Evolutionary conservation across 2,329 filamentous ascomycete genomes (phyloP).

Genomic region (Cyanodermella asteris): DNA sequence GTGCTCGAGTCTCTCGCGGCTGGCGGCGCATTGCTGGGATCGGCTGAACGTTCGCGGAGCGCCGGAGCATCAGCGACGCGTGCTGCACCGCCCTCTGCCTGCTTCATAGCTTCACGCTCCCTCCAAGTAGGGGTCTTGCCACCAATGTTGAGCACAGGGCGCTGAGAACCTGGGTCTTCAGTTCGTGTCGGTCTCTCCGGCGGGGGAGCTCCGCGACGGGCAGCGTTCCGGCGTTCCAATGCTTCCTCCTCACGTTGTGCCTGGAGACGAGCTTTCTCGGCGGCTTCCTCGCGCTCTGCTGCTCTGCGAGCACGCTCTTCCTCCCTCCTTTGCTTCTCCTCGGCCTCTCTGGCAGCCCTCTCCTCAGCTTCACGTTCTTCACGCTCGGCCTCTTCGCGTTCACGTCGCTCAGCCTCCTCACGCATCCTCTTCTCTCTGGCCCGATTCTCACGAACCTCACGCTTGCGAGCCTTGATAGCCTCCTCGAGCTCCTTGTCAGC

Average conservation of each 20-base stretch:
- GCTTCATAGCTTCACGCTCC: constrained; percentile 37
- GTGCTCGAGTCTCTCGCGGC: constrained; percentile 5
- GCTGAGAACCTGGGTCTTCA: constrained; percentile 33
- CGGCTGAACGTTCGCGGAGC: constrained; percentile 2
- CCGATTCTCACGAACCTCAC: constrained; percentile 67
- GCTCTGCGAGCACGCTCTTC: constrained; percentile 45
- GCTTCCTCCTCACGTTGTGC: constrained; percentile 74
- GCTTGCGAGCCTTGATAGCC: constrained; percentile 70
- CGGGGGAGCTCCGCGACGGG: constrained; percentile 16
- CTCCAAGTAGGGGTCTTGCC: constrained; percentile 48
- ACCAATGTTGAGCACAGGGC: constrained; percentile 39
- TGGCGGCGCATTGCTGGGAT: constrained; percentile 2
- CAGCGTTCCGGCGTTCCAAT: constrained; percentile 32
- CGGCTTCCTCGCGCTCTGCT: constrained; percentile 36
- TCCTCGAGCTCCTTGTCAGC: constrained; percentile 85
- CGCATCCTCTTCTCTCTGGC: constrained; percentile 63
- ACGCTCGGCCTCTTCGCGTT: constrained; percentile 71
- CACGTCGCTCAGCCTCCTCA: constrained; percentile 60
- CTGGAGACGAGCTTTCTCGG: constrained; percentile 43
- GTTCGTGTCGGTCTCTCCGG: constrained; percentile 22
- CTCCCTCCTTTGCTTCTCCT: constrained; percentile 48
- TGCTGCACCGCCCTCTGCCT: constrained; percentile 14
- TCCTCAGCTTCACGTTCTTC: constrained; percentile 66
- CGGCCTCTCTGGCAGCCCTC: constrained; percentile 56
- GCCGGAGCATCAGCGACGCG: constrained; percentile 13